Evolutionary conservation across 2,329 filamentous ascomycete genomes (phyloP).

Genomic region (Colletotrichum theobromicola): DNA sequence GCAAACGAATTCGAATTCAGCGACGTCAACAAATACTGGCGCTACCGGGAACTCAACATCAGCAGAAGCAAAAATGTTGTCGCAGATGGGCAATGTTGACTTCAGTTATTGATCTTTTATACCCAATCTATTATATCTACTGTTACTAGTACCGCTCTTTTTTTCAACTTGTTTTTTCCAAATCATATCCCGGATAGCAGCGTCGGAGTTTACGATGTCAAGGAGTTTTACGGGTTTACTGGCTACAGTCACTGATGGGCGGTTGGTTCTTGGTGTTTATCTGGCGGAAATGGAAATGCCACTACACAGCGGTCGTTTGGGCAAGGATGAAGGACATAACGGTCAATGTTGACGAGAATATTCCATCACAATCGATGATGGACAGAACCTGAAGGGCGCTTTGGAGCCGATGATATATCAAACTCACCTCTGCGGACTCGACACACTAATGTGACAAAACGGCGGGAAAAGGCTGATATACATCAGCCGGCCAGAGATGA

Average conservation of each 20-base stretch:
- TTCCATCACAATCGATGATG: constrained; percentile 2
- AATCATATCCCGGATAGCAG: constrained; percentile 31
- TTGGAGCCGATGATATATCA: background rate
- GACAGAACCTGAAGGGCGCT: background rate
- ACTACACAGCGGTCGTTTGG: constrained; percentile 13
- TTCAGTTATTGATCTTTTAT: constrained; percentile 60
- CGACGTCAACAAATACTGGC: constrained; percentile 29
- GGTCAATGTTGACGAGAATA: constrained; percentile 17
- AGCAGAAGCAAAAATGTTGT: constrained; percentile 55
- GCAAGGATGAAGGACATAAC: constrained; percentile 4
- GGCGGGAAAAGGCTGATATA: background rate
- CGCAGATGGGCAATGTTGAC: constrained; percentile 64
- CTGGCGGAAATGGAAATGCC: constrained; percentile 2
- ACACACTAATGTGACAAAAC: background rate
- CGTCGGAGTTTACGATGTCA: constrained; percentile 36
- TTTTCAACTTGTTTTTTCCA: constrained; percentile 13
- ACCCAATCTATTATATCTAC: constrained; percentile 20
- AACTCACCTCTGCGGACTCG: background rate
- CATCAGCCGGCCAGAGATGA: background rate
- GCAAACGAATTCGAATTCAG: constrained; percentile 35
- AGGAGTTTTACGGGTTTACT: constrained; percentile 29
- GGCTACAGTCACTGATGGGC: constrained; percentile 11
- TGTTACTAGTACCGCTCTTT: constrained; percentile 19
- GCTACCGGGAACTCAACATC: constrained; percentile 37
- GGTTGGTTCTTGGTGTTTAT: constrained; percentile 14